phyloP scores from a whole-genome alignment of 768 basidiomycete species.

The Leccinum truebloodii region DNA sequence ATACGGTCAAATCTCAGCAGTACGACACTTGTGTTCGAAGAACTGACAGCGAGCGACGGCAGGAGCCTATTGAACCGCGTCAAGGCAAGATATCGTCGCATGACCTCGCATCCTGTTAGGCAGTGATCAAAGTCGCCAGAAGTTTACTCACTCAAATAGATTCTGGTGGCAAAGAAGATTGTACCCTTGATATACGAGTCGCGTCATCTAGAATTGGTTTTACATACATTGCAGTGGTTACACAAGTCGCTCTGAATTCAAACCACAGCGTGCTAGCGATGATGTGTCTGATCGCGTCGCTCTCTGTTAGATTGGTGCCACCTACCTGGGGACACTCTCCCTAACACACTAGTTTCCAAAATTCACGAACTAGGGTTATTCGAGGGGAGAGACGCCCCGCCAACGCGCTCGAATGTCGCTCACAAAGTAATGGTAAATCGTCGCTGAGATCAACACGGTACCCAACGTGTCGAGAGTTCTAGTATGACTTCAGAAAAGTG shows the following conservation, averaged over 20 bases:
- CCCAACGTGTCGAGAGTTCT: constrained; percentile 3
- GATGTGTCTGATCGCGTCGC: neutral
- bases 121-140: neutral
- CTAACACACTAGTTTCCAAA: constrained; percentile 1
- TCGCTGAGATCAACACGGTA: neutral
- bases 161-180: constrained; percentile 7
- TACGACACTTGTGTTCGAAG: neutral
- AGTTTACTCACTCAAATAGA: constrained; percentile 9
- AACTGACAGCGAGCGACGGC: constrained; percentile 7
- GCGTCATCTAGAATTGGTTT: neutral
- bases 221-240: constrained; percentile 6
- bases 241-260: neutral
- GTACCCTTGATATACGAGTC: constrained; percentile 4
- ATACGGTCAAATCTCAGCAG: neutral
- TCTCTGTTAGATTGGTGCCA: neutral
- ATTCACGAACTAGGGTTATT: neutral
- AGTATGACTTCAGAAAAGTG: neutral
- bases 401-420: neutral
- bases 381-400: neutral
- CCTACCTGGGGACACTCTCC: neutral
- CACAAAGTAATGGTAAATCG: constrained; percentile 7
- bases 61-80: neutral
- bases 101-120: neutral
- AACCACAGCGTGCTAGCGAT: constrained; percentile 2
- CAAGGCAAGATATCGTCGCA: constrained; percentile 8